Evolutionary conservation across 2,329 filamentous ascomycete genomes (phyloP), one percentile per base, ranked within the genome.

Genomic region (Beauveria sp.): DNA sequence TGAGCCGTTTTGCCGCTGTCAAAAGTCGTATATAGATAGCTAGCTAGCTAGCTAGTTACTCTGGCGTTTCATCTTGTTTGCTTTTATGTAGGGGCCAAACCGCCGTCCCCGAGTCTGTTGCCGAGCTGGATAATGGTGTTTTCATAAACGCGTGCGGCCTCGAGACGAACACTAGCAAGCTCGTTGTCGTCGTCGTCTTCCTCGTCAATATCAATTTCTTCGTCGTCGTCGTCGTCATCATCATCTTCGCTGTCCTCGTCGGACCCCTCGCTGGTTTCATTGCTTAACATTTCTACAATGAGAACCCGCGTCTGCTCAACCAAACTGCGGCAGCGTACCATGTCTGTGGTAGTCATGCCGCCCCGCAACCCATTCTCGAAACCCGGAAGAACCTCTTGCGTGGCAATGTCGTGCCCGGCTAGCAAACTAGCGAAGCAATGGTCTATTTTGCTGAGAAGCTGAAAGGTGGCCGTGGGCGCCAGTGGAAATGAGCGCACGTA

Each of bases 311-410:
- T 90, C 65, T 87, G 83, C 70, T 96, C 90, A 0, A 92, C 89
- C 34, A 96, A 77, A 69, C 90, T 90, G 70, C 90, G 88, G 65
- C 93, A 88, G 46, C 93, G 84, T 8, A 98, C 91, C 80, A 95
- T 96, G 72, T 97, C 91, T 0, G 90, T 93, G 20, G 75, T 78
- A 1, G 86, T 91, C 78, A 90, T 87, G 1, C 90, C 88, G 0
- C 86, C 84, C 1, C 79, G 74, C 5, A 80, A 76, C 1, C 82
- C 82, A 7, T 77, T 79, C 65, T 86, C 83, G 64, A 93, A 91
- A 0, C 91, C 91, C 0, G 90, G 86, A 1, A 96, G 77, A 0
- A 77, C 68, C 45, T 87, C 83, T 0, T 83, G 81, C 0, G 87
- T 87, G 16, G 86, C 82, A 3, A 86, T 74, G 68, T 96, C 86